Percentiles rank a stretch among this genome's conserved stretches.
Evolutionary conservation across 345 rosid species (phyloP).

Genomic region (Populus simonii): DNA sequence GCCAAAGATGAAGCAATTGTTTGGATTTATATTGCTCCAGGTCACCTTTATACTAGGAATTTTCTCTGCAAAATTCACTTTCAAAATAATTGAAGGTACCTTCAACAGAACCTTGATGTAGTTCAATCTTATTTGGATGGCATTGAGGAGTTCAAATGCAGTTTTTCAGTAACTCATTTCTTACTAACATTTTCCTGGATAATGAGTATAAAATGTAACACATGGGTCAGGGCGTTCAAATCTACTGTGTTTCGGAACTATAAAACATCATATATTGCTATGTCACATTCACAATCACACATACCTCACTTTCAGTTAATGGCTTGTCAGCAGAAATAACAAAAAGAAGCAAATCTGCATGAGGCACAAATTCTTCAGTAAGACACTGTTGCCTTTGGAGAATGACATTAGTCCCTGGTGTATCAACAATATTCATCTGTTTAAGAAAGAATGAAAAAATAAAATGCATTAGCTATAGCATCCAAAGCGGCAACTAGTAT

Average conservation of each 20-base stretch:
- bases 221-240: background rate
- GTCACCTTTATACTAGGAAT: background rate
- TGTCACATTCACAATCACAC: slow-evolving; percentile 16
- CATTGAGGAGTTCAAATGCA: background rate
- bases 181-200: background rate
- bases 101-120: background rate
- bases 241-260: background rate
- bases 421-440: slow-evolving; percentile 90
- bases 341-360: slow-evolving; percentile 87
- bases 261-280: background rate
- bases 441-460: slow-evolving; percentile 8
- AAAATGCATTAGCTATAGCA: slow-evolving; percentile 16
- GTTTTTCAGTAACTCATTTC: background rate
- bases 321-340: slow-evolving; percentile 97
- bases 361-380: slow-evolving; percentile 95
- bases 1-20: background rate
- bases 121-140: background rate
- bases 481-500: background rate
- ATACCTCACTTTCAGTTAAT: slow-evolving; percentile 95
- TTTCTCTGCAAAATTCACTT: background rate
- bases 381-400: slow-evolving; percentile 93
- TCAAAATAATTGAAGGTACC: background rate
- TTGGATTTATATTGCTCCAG: background rate
- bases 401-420: slow-evolving; percentile 96
- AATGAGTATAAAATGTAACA: background rate